Conservation (phyloP, 2,329 filamentous ascomycete species). For the Scytalidium lignicola region DNA sequence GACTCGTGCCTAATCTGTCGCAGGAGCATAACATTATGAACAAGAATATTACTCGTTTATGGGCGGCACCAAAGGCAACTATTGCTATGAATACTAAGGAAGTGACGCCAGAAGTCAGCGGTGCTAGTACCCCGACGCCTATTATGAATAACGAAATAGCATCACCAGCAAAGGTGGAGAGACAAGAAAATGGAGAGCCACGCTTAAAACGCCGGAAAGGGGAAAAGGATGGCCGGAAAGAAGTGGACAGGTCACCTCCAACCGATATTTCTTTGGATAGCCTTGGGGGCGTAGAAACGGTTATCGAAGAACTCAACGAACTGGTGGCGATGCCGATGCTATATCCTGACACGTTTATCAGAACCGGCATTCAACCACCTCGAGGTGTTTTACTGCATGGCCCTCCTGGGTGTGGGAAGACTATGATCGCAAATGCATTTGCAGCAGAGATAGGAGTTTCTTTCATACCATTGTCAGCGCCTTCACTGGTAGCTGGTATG, state of each 20-base stretch:
- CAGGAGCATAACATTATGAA: slow-evolving; percentile 60
- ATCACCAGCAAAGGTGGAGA: slow-evolving; percentile 35
- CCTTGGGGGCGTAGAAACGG: slow-evolving; percentile 70
- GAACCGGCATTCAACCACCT: slow-evolving; percentile 62
- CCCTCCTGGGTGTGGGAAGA: slow-evolving; percentile 82
- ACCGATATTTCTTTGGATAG: slow-evolving; percentile 64
- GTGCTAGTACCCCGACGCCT: slow-evolving; percentile 13
- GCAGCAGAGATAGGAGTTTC: slow-evolving; percentile 71
- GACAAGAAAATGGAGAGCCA: slow-evolving; percentile 61
- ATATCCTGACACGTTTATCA: slow-evolving; percentile 59
- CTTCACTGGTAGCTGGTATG: slow-evolving; percentile 79
- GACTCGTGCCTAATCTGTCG: not conserved
- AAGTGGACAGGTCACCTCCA: slow-evolving; percentile 59
- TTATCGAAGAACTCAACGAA: slow-evolving; percentile 64
- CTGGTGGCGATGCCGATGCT: slow-evolving; percentile 70
- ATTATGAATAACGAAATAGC: slow-evolving; percentile 19
- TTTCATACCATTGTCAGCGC: slow-evolving; percentile 77
- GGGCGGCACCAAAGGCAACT: slow-evolving; percentile 37
- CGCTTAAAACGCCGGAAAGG: slow-evolving; percentile 60
- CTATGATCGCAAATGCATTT: slow-evolving; percentile 74
- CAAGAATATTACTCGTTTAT: slow-evolving; percentile 55
- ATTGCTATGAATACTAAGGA: slow-evolving; percentile 16
- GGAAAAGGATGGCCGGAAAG: slow-evolving; percentile 39
- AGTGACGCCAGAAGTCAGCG: slow-evolving; percentile 13
- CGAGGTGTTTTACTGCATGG: slow-evolving; percentile 76